Percentiles rank a stretch among this genome's conserved stretches.
Conservation (phyloP, 176 grass and related monocot species). For the Otatea glauca region DNA sequence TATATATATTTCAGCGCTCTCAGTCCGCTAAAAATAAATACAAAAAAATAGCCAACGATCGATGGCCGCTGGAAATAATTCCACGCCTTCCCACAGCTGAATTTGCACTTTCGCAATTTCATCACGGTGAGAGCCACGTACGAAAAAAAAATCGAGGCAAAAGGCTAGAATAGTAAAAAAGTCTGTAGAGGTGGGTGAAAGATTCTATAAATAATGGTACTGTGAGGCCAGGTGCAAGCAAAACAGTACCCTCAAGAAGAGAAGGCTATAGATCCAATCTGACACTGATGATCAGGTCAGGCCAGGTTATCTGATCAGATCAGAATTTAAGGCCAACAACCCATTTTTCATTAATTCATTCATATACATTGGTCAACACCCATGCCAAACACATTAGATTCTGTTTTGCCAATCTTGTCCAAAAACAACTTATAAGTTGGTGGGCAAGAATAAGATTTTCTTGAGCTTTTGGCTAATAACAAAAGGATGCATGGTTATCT, state of each 20-base stretch:
- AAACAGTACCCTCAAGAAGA: background rate
- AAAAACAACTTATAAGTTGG: background rate
- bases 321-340: background rate
- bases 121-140: too few relatives aligned
- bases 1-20: too few relatives aligned
- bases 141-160: too few relatives aligned
- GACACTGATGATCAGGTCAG: background rate
- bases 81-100: too few relatives aligned
- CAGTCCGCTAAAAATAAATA: too few relatives aligned
- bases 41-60: too few relatives aligned
- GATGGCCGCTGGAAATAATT: too few relatives aligned
- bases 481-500: background rate
- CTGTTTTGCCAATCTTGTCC: background rate
- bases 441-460: background rate
- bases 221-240: background rate
- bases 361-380: background rate
- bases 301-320: background rate
- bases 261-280: background rate
- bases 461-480: background rate
- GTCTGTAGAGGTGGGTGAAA: background rate
- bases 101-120: too few relatives aligned
- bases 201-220: background rate
- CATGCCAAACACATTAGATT: slow-evolving; percentile 33
- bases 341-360: background rate
- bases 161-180: too few relatives aligned